Conservation (phyloP, 345 rosid genomes). For the Eucalyptus curtisii region DNA sequence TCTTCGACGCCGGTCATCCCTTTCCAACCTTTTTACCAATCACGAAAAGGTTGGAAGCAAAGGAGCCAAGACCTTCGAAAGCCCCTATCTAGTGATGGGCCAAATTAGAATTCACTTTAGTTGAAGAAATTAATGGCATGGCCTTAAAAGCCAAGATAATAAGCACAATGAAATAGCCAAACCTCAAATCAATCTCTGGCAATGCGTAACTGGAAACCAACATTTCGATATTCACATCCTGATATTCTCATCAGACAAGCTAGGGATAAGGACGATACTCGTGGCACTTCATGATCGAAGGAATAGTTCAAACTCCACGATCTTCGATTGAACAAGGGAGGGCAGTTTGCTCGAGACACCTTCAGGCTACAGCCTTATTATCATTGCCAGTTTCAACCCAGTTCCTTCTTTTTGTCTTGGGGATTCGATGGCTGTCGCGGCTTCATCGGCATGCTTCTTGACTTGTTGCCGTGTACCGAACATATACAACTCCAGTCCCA, state of each 20-base stretch:
- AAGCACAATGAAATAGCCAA: background rate
- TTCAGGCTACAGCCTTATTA: background rate
- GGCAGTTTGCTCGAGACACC: background rate
- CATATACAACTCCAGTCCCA: background rate
- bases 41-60: background rate
- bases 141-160: background rate
- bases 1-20: too few species aligned
- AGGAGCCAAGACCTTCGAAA: background rate
- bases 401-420: background rate
- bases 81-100: rapidly evolving
- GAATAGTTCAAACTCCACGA: background rate
- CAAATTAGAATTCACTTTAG: background rate
- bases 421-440: rapidly evolving
- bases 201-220: background rate
- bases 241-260: background rate
- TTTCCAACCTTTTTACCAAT: background rate
- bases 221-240: background rate
- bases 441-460: rapidly evolving
- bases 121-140: background rate
- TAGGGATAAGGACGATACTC: background rate
- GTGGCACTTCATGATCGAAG: background rate
- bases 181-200: background rate
- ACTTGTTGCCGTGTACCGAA: rapidly evolving
- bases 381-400: background rate
- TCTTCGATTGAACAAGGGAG: background rate